Evolutionary conservation across 2,329 filamentous ascomycete species (phyloP).

Genomic region (Epichloe festucae): DNA sequence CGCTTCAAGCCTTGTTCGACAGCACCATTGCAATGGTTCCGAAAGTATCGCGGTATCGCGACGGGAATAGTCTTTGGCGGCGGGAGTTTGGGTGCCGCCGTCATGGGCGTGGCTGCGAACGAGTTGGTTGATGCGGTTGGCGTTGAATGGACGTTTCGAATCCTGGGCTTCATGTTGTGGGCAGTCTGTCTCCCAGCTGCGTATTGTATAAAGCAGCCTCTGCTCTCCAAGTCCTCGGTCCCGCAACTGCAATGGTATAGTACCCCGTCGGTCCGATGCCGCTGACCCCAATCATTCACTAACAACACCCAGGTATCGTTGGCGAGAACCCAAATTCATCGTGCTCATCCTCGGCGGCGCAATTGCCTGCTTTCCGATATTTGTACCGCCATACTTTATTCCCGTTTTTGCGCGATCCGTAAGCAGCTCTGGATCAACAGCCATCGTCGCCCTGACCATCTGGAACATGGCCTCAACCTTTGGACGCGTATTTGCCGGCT

Average conservation of each 20-base stretch:
- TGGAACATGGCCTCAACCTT: constrained; percentile 17
- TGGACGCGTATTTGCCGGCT: constrained; percentile 14
- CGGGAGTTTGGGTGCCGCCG: constrained; percentile 15
- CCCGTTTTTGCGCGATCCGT: constrained; percentile 15
- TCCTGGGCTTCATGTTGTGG: constrained; percentile 15
- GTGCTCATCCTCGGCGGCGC: constrained; percentile 12
- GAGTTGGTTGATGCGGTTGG: constrained; percentile 12
- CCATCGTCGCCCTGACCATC: constrained; percentile 11
- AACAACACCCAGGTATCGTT: constrained; percentile 11
- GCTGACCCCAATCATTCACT: not conserved
- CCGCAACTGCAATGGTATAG: constrained; percentile 14
- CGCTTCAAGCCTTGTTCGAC: constrained; percentile 14
- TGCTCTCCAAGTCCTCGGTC: constrained; percentile 3
- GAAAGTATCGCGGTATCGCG: constrained; percentile 14
- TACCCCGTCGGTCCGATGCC: no score
- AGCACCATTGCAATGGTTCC: constrained; percentile 14
- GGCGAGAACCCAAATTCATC: constrained; percentile 12
- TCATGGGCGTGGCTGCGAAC: constrained; percentile 14
- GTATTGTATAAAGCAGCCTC: constrained; percentile 11
- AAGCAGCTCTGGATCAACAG: constrained; percentile 9
- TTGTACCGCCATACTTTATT: constrained; percentile 18
- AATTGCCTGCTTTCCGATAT: constrained; percentile 14
- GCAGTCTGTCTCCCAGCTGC: constrained; percentile 16
- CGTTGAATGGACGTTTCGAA: constrained; percentile 16
- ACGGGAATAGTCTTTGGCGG: constrained; percentile 17